Evolutionary conservation across 441 rosid genomes (phyloP).

Genomic region (Bocquillonia castaneifolia): DNA sequence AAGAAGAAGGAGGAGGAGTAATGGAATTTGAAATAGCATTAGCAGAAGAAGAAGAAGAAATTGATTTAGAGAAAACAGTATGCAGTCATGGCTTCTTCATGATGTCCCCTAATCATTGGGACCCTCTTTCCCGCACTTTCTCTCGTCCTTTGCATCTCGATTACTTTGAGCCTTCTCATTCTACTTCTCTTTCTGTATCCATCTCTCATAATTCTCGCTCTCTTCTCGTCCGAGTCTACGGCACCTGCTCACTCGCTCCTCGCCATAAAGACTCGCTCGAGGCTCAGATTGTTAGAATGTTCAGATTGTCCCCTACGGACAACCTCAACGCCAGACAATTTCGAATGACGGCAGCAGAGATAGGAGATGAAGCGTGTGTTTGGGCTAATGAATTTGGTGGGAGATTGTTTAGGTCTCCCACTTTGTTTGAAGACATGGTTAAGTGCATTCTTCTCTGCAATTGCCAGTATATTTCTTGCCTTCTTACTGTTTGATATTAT

Average conservation of each 20-base stretch:
- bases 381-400: conserved; percentile 26
- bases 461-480: conserved; percentile 28
- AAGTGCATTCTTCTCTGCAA: conserved; percentile 46
- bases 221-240: conserved; percentile 25
- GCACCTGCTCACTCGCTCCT: conserved; percentile 18
- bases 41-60: conserved; percentile 19
- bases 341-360: conserved; percentile 12
- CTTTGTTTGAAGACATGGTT: conserved; percentile 45
- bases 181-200: conserved; percentile 23
- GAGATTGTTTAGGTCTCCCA: conserved; percentile 41
- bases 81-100: conserved; percentile 45
- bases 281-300: conserved; percentile 38
- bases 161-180: background rate
- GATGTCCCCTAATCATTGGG: conserved; percentile 42
- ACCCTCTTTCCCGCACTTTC: conserved; percentile 30
- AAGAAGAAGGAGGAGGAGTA: background rate
- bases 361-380: background rate
- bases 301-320: conserved; percentile 31
- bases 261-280: conserved; percentile 11
- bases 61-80: conserved; percentile 31
- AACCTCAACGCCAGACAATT: conserved; percentile 28
- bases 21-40: no score
- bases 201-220: conserved; percentile 24
- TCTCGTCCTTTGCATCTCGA: conserved; percentile 35
- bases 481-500: background rate